Evolutionary conservation across 306 rosid species (phyloP).

Genomic region (Rubus parviflorus): DNA sequence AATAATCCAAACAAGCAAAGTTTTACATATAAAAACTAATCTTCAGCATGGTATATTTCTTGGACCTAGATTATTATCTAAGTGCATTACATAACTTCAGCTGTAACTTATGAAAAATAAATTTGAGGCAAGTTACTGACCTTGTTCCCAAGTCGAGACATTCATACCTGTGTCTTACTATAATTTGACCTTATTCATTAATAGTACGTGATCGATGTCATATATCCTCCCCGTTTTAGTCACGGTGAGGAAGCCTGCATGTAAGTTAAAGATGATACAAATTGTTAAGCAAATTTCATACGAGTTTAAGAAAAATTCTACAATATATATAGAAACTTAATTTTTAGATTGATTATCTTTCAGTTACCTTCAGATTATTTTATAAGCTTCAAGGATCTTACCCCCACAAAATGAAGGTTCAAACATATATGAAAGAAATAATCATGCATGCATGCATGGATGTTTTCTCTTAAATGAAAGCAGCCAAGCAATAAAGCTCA

Average conservation of each 20-base stretch:
- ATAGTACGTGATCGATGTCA: too few relatives aligned
- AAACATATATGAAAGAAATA: not conserved
- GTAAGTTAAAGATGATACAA: not conserved
- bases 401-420: not conserved
- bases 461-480: not conserved
- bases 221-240: not conserved
- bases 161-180: not conserved
- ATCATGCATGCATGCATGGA: not conserved
- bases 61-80: not conserved
- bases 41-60: not conserved
- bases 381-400: not conserved
- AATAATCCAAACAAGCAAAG: not conserved
- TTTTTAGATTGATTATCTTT: not conserved
- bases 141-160: not conserved
- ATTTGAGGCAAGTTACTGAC: constrained; percentile 10
- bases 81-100: not conserved
- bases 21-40: not conserved
- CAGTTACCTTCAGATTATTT: not conserved
- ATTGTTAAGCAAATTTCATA: not conserved
- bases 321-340: too few relatives aligned
- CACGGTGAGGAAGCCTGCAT: not conserved
- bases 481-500: not conserved
- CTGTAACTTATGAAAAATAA: not conserved
- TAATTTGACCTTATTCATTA: not conserved
- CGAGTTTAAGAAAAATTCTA: too few relatives aligned